phyloP scores from a whole-genome alignment of 345 rosid genomes.

The Melaleuca alternifolia region DNA sequence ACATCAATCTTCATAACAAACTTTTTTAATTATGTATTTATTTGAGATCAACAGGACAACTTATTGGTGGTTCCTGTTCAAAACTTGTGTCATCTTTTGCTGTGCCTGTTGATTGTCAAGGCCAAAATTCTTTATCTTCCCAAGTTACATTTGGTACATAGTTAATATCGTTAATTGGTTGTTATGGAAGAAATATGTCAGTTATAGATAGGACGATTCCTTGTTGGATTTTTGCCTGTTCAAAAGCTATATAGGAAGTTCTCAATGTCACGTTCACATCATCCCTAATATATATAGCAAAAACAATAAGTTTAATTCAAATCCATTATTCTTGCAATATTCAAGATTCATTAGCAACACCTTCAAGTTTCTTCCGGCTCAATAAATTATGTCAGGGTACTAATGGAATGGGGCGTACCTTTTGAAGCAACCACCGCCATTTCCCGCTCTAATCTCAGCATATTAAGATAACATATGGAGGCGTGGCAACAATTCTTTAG shows the following conservation, averaged over 20 bases:
- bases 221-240: neutral
- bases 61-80: neutral
- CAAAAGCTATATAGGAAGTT: neutral
- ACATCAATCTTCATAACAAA: neutral
- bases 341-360: neutral
- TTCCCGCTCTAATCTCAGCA: neutral
- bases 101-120: too few species aligned
- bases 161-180: too few species aligned
- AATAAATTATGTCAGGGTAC: neutral
- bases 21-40: neutral
- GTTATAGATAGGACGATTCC: too few species aligned
- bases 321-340: neutral
- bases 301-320: neutral
- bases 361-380: neutral
- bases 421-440: neutral
- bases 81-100: neutral
- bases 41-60: neutral
- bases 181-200: too few species aligned
- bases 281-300: neutral
- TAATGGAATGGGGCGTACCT: neutral
- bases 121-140: too few species aligned
- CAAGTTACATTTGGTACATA: too few species aligned
- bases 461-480: neutral
- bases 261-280: neutral
- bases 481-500: neutral